phyloP scores from a whole-genome alignment of 352 stramenopile species.

The Pythium dissotocum region DNA sequence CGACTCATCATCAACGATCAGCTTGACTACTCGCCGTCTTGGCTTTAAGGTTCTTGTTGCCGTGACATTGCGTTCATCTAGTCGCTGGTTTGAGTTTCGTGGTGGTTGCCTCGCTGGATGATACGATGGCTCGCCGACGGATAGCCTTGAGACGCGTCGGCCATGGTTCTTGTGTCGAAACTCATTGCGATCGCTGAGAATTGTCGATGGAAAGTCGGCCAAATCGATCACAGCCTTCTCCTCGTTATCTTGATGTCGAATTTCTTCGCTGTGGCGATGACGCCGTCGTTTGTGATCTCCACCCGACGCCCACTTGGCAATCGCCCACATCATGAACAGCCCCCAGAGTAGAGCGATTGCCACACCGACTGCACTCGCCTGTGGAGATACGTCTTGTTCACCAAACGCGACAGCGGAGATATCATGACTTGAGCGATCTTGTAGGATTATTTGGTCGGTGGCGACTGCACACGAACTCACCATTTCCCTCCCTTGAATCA shows the following conservation, averaged over 20 bases:
- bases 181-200: neutral
- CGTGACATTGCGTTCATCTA: neutral
- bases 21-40: neutral
- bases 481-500: slow-evolving; percentile 1
- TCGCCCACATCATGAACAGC: slow-evolving; percentile 20
- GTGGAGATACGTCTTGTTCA: slow-evolving; percentile 1
- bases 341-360: slow-evolving; percentile 9
- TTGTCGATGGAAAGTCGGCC: neutral
- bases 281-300: neutral
- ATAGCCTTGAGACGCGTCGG: neutral
- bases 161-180: neutral
- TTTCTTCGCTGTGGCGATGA: neutral
- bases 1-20: neutral
- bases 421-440: neutral
- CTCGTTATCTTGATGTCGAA: neutral
- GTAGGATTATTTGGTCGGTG: neutral
- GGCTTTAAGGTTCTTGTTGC: neutral
- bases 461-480: slow-evolving; percentile 11
- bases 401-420: no score
- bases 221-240: neutral
- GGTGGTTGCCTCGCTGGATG: neutral
- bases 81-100: neutral
- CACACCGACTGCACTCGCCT: neutral
- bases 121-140: neutral
- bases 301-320: slow-evolving; percentile 13